Percentiles rank a stretch among this genome's conserved stretches.
These are phyloP conservation scores for Aspergillus transmontanensis DNA, from an alignment of 2,329 filamentous ascomycete species.

Conservation along the genomic window DNA sequence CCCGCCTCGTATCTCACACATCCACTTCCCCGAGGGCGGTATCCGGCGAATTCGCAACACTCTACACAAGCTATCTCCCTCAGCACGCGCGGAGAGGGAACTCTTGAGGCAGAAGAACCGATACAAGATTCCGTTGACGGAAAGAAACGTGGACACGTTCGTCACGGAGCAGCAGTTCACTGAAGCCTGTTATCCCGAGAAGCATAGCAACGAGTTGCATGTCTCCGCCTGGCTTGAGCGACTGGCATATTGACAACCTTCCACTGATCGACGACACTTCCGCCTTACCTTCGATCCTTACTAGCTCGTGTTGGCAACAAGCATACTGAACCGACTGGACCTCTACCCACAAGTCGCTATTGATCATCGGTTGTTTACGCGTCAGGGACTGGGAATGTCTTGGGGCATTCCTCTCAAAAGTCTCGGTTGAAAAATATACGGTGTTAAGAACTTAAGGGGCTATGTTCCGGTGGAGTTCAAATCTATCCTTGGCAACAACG, in stretches of 20 bases:
- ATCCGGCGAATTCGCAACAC: slow-evolving; percentile 40
- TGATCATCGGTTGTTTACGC: slow-evolving; percentile 16
- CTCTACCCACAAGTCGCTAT: not conserved
- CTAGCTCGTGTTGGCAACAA: not conserved
- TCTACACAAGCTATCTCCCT: slow-evolving; percentile 35
- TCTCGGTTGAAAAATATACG: not conserved
- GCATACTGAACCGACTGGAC: slow-evolving; percentile 12
- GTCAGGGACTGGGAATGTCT: slow-evolving; percentile 16
- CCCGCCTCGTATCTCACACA: slow-evolving; percentile 31
- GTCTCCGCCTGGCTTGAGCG: slow-evolving; percentile 75
- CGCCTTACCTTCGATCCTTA: slow-evolving; percentile 2
- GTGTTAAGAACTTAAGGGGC: not conserved
- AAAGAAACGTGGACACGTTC: slow-evolving; percentile 40
- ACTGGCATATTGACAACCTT: slow-evolving; percentile 63
- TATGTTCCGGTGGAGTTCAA: slow-evolving; percentile 3
- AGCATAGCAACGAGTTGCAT: slow-evolving; percentile 63
- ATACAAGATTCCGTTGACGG: slow-evolving; percentile 37
- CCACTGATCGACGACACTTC: slow-evolving; percentile 29
- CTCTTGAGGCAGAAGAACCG: slow-evolving; percentile 39
- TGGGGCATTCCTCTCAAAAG: slow-evolving; percentile 1
- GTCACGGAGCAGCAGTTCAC: slow-evolving; percentile 35
- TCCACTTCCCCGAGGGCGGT: slow-evolving; percentile 31
- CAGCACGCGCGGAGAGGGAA: slow-evolving; percentile 38
- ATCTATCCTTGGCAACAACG: slow-evolving; percentile 27
- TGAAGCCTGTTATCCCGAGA: slow-evolving; percentile 62